Percentiles rank a stretch among this genome's conserved stretches.
Conservation (phyloP, 1,139 yeast species). For the Keqinozyma sinolaborantium region DNA sequence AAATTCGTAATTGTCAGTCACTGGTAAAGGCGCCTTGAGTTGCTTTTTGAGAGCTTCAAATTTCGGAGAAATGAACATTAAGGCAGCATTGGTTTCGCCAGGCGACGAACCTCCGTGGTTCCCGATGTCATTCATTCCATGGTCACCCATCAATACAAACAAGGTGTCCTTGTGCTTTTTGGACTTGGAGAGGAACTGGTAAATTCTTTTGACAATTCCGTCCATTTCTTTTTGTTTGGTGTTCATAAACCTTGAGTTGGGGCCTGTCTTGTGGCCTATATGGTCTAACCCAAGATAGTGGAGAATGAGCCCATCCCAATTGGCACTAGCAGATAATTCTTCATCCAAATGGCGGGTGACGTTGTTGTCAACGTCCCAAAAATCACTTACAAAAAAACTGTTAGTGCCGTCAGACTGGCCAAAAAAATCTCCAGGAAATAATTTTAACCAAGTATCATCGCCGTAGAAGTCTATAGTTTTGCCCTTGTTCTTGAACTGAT, state of each 20-base stretch:
- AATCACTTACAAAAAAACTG: constrained; percentile 91
- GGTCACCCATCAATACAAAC: constrained; percentile 84
- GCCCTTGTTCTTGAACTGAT: constrained; percentile 54
- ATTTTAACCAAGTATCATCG: constrained; percentile 95
- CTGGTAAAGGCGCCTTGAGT: constrained; percentile 32
- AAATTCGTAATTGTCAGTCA: constrained; percentile 46
- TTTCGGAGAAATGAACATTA: constrained; percentile 64
- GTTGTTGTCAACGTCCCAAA: constrained; percentile 87
- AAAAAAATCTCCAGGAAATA: constrained; percentile 66
- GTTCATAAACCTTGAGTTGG: constrained; percentile 74
- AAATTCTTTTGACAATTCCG: constrained; percentile 51
- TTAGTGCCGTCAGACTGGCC: constrained; percentile 78
- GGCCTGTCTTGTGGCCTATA: constrained; percentile 97
- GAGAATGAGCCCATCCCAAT: constrained; percentile 84
- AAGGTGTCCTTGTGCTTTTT: constrained; percentile 47
- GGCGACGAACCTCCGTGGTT: constrained; percentile 94
- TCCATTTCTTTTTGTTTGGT: constrained; percentile 87
- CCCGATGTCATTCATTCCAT: constrained; percentile 92
- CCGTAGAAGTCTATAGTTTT: constrained; percentile 77
- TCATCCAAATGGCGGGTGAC: constrained; percentile 81
- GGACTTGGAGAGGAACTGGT: constrained; percentile 27
- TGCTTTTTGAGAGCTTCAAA: constrained; percentile 28
- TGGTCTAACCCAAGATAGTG: constrained; percentile 95
- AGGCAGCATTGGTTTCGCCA: constrained; percentile 88
- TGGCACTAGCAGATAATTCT: constrained; percentile 37